Evolutionary conservation across 768 basidiomycete species (phyloP).

Genomic region (Punctularia strigosozonata): DNA sequence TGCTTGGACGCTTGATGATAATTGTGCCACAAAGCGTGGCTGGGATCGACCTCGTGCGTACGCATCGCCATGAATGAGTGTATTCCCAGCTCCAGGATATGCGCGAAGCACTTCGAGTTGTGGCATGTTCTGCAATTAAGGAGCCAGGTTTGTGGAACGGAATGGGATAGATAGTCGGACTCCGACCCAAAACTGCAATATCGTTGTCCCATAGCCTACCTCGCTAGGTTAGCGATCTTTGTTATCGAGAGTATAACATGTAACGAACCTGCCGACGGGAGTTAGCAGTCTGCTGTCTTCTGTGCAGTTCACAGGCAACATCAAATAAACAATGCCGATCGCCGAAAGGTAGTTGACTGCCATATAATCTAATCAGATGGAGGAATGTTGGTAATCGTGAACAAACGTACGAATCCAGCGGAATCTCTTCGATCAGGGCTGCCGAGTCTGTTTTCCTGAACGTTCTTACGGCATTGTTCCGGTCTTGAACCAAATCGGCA

Average conservation of each 20-base stretch:
- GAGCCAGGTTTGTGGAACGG: too few species aligned
- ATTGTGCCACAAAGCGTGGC: conserved; percentile 20
- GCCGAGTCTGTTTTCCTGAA: conserved; percentile 11
- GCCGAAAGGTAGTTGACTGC: not conserved
- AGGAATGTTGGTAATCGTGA: not conserved
- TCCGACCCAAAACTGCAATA: too few species aligned
- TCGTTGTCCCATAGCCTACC: too few species aligned
- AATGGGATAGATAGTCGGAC: too few species aligned
- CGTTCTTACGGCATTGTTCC: conserved; percentile 25
- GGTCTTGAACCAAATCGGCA: conserved; percentile 27
- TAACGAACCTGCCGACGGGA: too few species aligned
- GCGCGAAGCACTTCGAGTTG: conserved; percentile 21
- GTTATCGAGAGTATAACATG: too few species aligned
- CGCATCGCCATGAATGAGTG: conserved; percentile 26
- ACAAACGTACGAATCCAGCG: not conserved
- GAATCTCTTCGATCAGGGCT: conserved; percentile 5
- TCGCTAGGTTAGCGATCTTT: too few species aligned
- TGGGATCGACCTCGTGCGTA: conserved; percentile 5
- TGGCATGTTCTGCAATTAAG: conserved; percentile 28
- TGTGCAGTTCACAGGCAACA: too few species aligned
- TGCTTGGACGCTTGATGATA: conserved; percentile 14
- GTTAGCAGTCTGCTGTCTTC: too few species aligned
- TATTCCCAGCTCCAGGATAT: conserved; percentile 21
- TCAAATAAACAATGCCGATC: too few species aligned
- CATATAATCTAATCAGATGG: not conserved